Evolutionary conservation across 169 alveolate species (phyloP).

Genomic region (Eimeria necatrix): DNA sequence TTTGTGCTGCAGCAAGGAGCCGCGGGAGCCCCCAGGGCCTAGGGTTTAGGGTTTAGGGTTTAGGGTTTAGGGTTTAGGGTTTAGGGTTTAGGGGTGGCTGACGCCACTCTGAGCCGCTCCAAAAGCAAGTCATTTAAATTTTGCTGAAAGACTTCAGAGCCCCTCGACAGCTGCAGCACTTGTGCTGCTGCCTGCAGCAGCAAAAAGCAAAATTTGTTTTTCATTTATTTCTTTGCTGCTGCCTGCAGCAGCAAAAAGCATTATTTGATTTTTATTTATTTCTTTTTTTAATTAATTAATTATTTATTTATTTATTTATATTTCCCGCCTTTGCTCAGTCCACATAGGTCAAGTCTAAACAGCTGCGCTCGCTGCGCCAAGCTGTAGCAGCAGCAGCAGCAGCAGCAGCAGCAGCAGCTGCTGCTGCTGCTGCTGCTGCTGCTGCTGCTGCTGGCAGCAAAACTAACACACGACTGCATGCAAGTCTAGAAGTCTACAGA

Average conservation of each 20-base stretch:
- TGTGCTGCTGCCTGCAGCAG: conserved; percentile 13
- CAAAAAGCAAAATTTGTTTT: background rate
- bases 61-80: too few relatives aligned
- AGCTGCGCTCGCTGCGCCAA: background rate
- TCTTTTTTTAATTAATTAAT: too few relatives aligned
- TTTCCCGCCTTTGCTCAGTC: background rate
- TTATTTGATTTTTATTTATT: too few relatives aligned
- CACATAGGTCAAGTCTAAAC: background rate
- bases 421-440: background rate
- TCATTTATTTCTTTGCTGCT: too few relatives aligned
- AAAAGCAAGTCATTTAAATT: background rate
- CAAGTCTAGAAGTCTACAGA: too few relatives aligned
- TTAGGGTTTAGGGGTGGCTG: background rate
- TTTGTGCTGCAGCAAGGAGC: too few relatives aligned
- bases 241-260: too few relatives aligned
- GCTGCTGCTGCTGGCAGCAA: background rate
- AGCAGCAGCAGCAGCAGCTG: conserved; percentile 45
- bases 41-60: too few relatives aligned
- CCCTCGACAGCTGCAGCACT: conserved; percentile 34
- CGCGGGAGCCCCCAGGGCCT: too few relatives aligned
- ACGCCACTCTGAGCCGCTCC: conserved; percentile 3
- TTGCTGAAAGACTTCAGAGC: background rate
- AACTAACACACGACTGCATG: too few relatives aligned
- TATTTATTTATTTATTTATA: too few relatives aligned
- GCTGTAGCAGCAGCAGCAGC: conserved; percentile 18